These are phyloP conservation scores for Boletus pseudopeckii DNA, from an alignment of 768 basidiomycete species.

Conservation along the genomic window DNA sequence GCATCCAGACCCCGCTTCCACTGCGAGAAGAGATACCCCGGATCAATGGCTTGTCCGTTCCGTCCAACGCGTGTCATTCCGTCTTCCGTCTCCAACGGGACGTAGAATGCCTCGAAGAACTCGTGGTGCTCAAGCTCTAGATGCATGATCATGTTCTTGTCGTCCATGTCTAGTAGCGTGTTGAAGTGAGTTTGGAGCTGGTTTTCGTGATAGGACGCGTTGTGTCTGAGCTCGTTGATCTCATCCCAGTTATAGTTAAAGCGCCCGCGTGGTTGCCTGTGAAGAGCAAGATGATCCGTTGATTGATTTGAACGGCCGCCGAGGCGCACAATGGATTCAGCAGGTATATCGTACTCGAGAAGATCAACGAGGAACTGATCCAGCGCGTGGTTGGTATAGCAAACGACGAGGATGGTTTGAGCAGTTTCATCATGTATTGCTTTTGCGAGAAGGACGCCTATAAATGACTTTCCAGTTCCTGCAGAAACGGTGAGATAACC, in stretches of 20 bases:
- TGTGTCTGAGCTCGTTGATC: conserved; percentile 22
- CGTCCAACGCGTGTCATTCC: conserved; percentile 46
- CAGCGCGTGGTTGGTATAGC: conserved; percentile 71
- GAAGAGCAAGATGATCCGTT: conserved; percentile 45
- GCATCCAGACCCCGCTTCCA: conserved; percentile 46
- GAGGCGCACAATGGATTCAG: conserved; percentile 49
- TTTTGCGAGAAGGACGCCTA: conserved; percentile 63
- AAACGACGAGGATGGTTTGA: conserved; percentile 58
- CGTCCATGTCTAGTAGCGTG: conserved; percentile 18
- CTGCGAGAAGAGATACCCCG: conserved; percentile 42
- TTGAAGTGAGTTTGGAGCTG: conserved; percentile 14
- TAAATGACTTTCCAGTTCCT: conserved; percentile 75
- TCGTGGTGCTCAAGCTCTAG: conserved; percentile 45
- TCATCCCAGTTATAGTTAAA: background rate
- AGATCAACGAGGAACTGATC: conserved; percentile 61
- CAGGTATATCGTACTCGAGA: conserved; percentile 43
- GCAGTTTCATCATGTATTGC: conserved; percentile 45
- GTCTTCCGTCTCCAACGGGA: conserved; percentile 35
- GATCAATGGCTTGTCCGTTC: conserved; percentile 36
- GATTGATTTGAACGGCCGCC: conserved; percentile 49
- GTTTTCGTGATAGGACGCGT: conserved; percentile 34
- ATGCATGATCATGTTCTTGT: conserved; percentile 36
- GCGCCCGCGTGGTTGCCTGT: conserved; percentile 6
- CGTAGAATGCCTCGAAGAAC: conserved; percentile 42
- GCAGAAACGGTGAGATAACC: background rate